Percentiles rank a stretch among this genome's conserved stretches.
Evolutionary conservation across 2,329 filamentous ascomycete genomes (phyloP).

Genomic region (Verticillium longisporum): DNA sequence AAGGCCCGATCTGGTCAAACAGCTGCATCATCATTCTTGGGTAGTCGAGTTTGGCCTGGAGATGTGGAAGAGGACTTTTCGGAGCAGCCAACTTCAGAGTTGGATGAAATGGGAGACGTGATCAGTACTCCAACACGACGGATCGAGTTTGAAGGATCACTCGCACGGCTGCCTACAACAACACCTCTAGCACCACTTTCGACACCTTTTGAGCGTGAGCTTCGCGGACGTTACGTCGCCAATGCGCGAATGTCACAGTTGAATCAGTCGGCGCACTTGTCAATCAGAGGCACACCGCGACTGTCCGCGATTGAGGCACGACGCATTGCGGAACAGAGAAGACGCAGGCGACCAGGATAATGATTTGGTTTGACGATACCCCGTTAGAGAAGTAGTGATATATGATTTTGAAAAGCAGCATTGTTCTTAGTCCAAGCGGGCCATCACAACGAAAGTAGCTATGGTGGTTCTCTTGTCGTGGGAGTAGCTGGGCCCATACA

Average conservation of each 20-base stretch:
- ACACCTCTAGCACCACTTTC: constrained; percentile 35
- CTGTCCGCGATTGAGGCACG: not conserved
- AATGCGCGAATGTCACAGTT: not conserved
- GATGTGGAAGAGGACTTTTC: constrained; percentile 6
- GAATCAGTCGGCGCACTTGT: not conserved
- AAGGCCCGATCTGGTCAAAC: constrained; percentile 2
- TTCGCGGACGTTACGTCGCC: constrained; percentile 15
- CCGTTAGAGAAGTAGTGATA: not conserved
- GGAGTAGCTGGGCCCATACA: not conserved
- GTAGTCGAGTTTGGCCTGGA: constrained; percentile 1
- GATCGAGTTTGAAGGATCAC: constrained; percentile 32
- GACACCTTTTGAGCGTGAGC: constrained; percentile 31
- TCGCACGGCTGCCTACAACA: constrained; percentile 30
- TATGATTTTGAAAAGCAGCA: not conserved
- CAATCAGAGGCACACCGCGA: not conserved
- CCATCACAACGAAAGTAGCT: no score
- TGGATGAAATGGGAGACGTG: constrained; percentile 1
- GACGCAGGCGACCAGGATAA: not conserved
- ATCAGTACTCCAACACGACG: constrained; percentile 39
- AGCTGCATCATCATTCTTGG: constrained; percentile 1
- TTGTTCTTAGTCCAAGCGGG: not conserved
- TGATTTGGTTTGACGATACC: not conserved
- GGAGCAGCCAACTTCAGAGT: constrained; percentile 1
- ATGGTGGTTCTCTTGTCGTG: no score
- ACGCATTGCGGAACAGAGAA: constrained; percentile 1